Conservation (phyloP, 768 basidiomycete genomes). For the Strobilomyces confusus region DNA sequence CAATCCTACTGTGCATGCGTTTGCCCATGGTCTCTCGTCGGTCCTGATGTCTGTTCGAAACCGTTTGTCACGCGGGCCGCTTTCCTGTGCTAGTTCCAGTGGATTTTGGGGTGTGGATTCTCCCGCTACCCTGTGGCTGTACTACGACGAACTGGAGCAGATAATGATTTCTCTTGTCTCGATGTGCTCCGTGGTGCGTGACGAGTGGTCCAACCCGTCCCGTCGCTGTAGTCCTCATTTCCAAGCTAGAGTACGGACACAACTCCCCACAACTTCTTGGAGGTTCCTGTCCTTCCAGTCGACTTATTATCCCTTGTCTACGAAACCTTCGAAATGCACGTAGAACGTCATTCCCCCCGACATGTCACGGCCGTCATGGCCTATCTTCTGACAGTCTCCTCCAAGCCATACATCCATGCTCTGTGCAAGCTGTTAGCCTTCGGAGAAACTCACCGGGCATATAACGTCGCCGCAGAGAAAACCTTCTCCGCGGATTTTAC, state of each 20-base stretch:
- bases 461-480: constrained; percentile 16
- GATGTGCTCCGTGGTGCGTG: constrained; percentile 57
- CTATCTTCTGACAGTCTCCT: constrained; percentile 61
- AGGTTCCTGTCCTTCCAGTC: constrained; percentile 42
- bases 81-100: constrained; percentile 24
- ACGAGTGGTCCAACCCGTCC: not conserved
- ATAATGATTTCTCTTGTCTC: constrained; percentile 49
- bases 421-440: constrained; percentile 62
- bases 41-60: constrained; percentile 50
- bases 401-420: constrained; percentile 56
- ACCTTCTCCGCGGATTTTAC: constrained; percentile 15
- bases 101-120: constrained; percentile 17
- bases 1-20: constrained; percentile 59
- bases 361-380: constrained; percentile 54
- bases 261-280: constrained; percentile 38
- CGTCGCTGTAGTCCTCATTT: constrained; percentile 2
- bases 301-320: constrained; percentile 62
- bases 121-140: constrained; percentile 44
- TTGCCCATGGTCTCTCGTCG: constrained; percentile 60
- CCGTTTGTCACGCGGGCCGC: constrained; percentile 38
- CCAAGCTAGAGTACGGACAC: constrained; percentile 25
- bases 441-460: constrained; percentile 26
- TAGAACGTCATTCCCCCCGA: constrained; percentile 50
- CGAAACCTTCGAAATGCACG: constrained; percentile 46
- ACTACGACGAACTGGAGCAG: constrained; percentile 48